Evolutionary conservation across 331 rosid species (phyloP).

Genomic region (Saraca asoca): DNA sequence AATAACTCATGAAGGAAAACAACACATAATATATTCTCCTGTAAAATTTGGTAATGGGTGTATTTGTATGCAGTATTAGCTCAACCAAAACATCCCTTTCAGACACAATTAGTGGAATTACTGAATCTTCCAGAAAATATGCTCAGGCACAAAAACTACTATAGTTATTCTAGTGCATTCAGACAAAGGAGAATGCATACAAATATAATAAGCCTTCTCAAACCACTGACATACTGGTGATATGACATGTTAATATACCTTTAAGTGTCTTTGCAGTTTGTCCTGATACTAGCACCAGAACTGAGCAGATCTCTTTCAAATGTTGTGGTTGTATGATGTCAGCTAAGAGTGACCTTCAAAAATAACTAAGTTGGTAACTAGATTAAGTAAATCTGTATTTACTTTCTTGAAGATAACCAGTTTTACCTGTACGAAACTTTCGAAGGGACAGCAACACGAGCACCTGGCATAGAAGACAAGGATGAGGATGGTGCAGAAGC

Average conservation of each 20-base stretch:
- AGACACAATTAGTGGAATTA: slow-evolving; percentile 20
- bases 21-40: neutral
- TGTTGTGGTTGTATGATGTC: slow-evolving; percentile 91
- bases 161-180: neutral
- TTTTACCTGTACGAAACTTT: slow-evolving; percentile 78
- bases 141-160: neutral
- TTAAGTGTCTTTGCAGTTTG: slow-evolving; percentile 76
- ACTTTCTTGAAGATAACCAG: slow-evolving; percentile 29
- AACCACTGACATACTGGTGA: slow-evolving; percentile 12
- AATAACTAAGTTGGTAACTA: slow-evolving; percentile 48
- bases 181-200: slow-evolving; percentile 3
- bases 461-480: slow-evolving; percentile 49
- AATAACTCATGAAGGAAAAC: neutral
- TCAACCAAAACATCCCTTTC: slow-evolving; percentile 4
- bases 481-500: slow-evolving; percentile 59
- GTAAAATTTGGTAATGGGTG: too few species aligned
- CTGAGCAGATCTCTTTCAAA: slow-evolving; percentile 89
- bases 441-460: slow-evolving; percentile 75
- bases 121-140: neutral
- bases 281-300: slow-evolving; percentile 75
- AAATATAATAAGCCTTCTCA: slow-evolving; percentile 23
- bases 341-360: slow-evolving; percentile 83
- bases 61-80: neutral
- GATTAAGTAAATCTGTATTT: slow-evolving; percentile 17
- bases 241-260: slow-evolving; percentile 49